Conservation (phyloP, 352 stramenopile species). For the Phytopythium helicoides region DNA sequence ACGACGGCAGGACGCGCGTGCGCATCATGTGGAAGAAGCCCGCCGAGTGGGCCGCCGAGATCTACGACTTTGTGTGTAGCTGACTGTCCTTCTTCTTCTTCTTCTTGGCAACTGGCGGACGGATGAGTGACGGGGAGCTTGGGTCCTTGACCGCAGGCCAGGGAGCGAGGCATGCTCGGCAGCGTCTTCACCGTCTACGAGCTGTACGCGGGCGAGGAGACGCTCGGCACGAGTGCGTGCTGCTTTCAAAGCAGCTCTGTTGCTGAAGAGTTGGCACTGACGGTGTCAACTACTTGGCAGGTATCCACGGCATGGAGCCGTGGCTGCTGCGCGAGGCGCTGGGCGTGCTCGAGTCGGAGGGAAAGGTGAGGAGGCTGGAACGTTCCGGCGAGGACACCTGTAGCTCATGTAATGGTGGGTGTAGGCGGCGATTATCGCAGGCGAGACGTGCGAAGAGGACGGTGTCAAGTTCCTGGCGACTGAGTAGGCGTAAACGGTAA, state of each 20-base stretch:
- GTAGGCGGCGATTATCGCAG: constrained; percentile 73
- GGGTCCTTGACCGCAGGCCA: constrained; percentile 29
- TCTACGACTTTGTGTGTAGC: constrained; percentile 82
- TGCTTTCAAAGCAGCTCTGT: background rate
- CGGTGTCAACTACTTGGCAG: constrained; percentile 27
- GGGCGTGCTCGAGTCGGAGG: constrained; percentile 68
- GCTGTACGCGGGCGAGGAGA: constrained; percentile 82
- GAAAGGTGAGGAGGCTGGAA: constrained; percentile 38
- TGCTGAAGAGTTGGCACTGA: background rate
- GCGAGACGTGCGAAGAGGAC: constrained; percentile 81
- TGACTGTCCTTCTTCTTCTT: too few relatives aligned
- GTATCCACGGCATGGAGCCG: constrained; percentile 80
- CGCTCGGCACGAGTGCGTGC: constrained; percentile 63
- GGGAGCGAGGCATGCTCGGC: constrained; percentile 67
- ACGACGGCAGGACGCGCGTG: constrained; percentile 74
- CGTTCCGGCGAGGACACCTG: background rate
- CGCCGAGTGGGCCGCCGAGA: constrained; percentile 72
- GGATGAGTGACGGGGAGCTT: background rate
- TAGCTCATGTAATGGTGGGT: background rate
- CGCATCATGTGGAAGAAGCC: constrained; percentile 88
- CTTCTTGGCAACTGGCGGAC: too few relatives aligned
- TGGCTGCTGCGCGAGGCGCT: constrained; percentile 81
- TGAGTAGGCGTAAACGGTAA: constrained; percentile 26
- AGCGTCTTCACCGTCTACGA: constrained; percentile 88
- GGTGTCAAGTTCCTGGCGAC: constrained; percentile 82